A percentile compares a stretch with the other conserved stretches of the same genome.
Evolutionary conservation across 768 basidiomycete genomes (phyloP).

Genomic region (Mycena galopus): DNA sequence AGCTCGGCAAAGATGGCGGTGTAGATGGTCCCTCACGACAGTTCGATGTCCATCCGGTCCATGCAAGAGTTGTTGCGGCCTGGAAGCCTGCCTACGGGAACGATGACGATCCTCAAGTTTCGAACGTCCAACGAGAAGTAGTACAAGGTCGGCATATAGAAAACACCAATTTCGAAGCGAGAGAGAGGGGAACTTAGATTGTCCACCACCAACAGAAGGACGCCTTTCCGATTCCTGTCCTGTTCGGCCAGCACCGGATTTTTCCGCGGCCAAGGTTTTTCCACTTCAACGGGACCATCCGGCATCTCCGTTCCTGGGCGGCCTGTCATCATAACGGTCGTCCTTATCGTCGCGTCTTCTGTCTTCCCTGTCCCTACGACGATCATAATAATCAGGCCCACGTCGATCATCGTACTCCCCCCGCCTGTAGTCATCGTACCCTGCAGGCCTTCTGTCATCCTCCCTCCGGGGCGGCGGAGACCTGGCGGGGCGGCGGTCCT

Average conservation of each 20-base stretch:
- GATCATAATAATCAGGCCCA: slow-evolving; percentile 90
- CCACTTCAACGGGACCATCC: slow-evolving; percentile 76
- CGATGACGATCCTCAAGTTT: slow-evolving; percentile 46
- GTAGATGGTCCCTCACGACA: slow-evolving; percentile 39
- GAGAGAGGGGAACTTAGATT: slow-evolving; percentile 50
- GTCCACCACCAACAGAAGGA: slow-evolving; percentile 46
- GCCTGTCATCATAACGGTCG: slow-evolving; percentile 83
- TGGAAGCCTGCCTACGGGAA: slow-evolving; percentile 35
- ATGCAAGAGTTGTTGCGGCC: slow-evolving; percentile 17
- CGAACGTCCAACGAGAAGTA: slow-evolving; percentile 61
- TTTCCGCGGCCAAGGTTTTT: slow-evolving; percentile 42
- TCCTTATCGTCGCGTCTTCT: slow-evolving; percentile 88
- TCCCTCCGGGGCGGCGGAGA: slow-evolving; percentile 74
- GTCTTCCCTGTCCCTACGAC: slow-evolving; percentile 88
- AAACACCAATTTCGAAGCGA: slow-evolving; percentile 62
- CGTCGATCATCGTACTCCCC: slow-evolving; percentile 87
- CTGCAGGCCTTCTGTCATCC: slow-evolving; percentile 88
- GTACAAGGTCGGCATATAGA: slow-evolving; percentile 70
- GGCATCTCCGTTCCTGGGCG: slow-evolving; percentile 83
- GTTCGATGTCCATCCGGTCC: slow-evolving; percentile 26
- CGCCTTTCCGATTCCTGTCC: slow-evolving; percentile 45
- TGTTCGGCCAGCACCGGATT: slow-evolving; percentile 49
- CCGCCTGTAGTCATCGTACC: slow-evolving; percentile 92
- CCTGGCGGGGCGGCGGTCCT: slow-evolving; percentile 45
- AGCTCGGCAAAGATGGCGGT: no score